A percentile compares a stretch with the other conserved stretches of the same genome.
These are phyloP conservation scores for Amaranthus cruentus DNA, from an alignment of 148 eudicot genomes.

Conservation along the genomic window DNA sequence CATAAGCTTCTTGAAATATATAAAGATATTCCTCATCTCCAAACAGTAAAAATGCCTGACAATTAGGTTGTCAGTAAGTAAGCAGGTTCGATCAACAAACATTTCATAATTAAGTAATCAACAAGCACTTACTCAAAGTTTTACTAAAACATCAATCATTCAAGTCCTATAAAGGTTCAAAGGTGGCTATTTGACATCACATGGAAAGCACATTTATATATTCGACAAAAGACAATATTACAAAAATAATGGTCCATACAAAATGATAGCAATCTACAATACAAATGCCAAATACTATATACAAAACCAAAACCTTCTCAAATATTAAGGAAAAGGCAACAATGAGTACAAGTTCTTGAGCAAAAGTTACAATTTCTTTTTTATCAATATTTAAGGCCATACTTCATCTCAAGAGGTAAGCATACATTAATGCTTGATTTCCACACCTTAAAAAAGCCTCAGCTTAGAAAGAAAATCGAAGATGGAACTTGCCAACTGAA, in stretches of 20 bases:
- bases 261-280: not conserved
- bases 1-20: conserved; percentile 96
- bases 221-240: not conserved
- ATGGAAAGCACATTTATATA: not conserved
- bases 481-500: not conserved
- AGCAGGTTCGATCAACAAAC: not conserved
- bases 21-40: conserved; percentile 97
- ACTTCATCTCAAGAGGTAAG: conserved; percentile 1
- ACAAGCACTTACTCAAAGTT: not conserved
- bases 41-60: conserved; percentile 81
- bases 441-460: not conserved
- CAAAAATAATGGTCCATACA: not conserved
- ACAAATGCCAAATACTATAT: not conserved
- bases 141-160: not conserved
- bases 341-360: not conserved
- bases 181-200: not conserved
- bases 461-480: not conserved
- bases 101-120: not conserved
- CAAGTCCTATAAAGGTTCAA: not conserved
- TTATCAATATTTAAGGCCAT: not conserved
- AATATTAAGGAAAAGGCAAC: not conserved
- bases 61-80: conserved; percentile 7
- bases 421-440: not conserved
- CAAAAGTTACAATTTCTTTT: no score
- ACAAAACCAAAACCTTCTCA: not conserved